phyloP scores from a whole-genome alignment of 2,329 filamentous ascomycete species.

The Diaporthe ampelina region DNA sequence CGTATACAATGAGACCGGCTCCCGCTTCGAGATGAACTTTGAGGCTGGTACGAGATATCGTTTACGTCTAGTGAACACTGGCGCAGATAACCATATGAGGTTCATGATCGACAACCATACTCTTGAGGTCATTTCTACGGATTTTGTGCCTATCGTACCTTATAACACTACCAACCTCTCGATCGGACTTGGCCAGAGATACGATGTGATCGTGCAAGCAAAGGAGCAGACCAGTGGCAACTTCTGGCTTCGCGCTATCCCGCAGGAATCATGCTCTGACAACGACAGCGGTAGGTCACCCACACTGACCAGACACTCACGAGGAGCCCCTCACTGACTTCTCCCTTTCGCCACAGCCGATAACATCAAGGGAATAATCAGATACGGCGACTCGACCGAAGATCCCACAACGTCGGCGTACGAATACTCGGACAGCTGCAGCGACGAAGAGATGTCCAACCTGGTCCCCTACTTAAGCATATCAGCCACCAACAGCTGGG shows the following conservation, averaged over 20 bases:
- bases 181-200: constrained; percentile 63
- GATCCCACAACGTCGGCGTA: constrained; percentile 39
- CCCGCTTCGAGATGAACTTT: constrained; percentile 55
- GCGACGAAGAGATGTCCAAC: constrained; percentile 52
- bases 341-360: constrained; percentile 40
- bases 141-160: constrained; percentile 62
- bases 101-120: constrained; percentile 61
- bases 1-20: constrained; percentile 51
- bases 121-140: constrained; percentile 61
- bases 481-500: constrained; percentile 49
- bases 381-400: constrained; percentile 51
- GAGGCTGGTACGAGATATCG: constrained; percentile 57
- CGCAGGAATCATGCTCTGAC: constrained; percentile 56
- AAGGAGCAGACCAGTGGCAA: constrained; percentile 46
- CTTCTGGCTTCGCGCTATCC: constrained; percentile 65
- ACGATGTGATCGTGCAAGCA: constrained; percentile 61
- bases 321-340: background rate
- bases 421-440: constrained; percentile 47
- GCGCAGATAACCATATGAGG: constrained; percentile 41
- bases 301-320: accelerated
- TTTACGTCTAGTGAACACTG: constrained; percentile 34
- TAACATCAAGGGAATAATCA: constrained; percentile 65
- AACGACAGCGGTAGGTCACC: constrained; percentile 49
- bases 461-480: constrained; percentile 53
- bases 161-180: constrained; percentile 62